Evolutionary conservation across 345 rosid species (phyloP).

Genomic region (Populus tremula): DNA sequence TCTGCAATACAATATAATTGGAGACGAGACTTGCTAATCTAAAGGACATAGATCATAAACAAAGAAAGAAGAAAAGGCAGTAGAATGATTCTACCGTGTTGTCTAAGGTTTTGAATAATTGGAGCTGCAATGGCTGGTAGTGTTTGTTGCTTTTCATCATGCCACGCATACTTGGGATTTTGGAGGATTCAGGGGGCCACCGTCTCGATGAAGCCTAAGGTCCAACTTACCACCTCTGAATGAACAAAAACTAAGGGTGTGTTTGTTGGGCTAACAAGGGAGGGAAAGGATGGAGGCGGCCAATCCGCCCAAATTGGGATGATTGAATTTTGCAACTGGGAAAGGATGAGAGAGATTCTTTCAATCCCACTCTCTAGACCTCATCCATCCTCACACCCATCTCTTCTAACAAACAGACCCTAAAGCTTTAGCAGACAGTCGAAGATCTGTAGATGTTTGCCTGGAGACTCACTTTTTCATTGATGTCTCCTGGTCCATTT

Average conservation of each 20-base stretch:
- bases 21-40: not conserved
- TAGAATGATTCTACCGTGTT: not conserved
- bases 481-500: not conserved
- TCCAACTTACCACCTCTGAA: not conserved
- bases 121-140: not conserved
- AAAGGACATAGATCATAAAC: not conserved
- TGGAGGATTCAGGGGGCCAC: not conserved
- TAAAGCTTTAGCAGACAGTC: not conserved
- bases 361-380: not conserved
- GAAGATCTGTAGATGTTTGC: not conserved
- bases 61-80: not conserved
- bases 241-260: not conserved
- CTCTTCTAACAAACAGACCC: not conserved
- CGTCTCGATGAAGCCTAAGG: not conserved
- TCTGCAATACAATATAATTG: not conserved
- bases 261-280: not conserved
- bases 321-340: not conserved
- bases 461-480: not conserved
- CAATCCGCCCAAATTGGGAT: not conserved
- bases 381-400: not conserved
- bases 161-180: not conserved
- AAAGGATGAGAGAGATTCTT: not conserved
- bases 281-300: not conserved
- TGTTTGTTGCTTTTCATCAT: not conserved
- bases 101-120: not conserved